A percentile compares a stretch with the other conserved stretches of the same genome.
These are phyloP conservation scores for Nakazawaea siamensis DNA, from an alignment of 805 yeast genomes.

Conservation along the genomic window DNA sequence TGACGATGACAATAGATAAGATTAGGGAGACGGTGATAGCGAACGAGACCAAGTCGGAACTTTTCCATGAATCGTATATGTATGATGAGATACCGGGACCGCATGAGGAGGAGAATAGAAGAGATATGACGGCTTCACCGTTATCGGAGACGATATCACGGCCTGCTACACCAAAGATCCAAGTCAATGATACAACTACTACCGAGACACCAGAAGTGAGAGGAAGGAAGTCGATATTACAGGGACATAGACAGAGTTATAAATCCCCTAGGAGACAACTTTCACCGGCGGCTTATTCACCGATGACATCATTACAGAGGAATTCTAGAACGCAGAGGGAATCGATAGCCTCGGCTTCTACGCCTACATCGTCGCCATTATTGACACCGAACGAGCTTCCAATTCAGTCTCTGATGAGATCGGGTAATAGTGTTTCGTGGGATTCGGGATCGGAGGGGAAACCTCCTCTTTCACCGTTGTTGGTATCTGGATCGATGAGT, in stretches of 20 bases:
- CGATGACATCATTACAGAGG: conserved; percentile 55
- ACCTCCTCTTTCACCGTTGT: conserved; percentile 73
- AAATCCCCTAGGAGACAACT: conserved; percentile 49
- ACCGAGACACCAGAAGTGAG: conserved; percentile 6
- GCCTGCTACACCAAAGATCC: conserved; percentile 18
- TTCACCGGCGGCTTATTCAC: conserved; percentile 45
- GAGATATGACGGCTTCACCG: background rate
- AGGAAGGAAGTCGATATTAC: conserved; percentile 4
- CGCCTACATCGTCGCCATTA: conserved; percentile 56
- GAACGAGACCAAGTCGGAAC: background rate
- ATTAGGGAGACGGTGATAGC: conserved; percentile 28
- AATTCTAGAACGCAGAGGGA: conserved; percentile 24
- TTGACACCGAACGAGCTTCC: conserved; percentile 36
- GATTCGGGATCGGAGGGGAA: conserved; percentile 18
- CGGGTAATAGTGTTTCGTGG: background rate
- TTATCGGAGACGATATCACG: conserved; percentile 12
- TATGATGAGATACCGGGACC: background rate
- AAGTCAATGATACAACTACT: conserved; percentile 17
- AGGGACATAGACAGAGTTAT: conserved; percentile 16
- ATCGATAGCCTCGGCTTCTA: conserved; percentile 15
- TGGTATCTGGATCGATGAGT: conserved; percentile 55
- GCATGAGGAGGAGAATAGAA: background rate
- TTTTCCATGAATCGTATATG: background rate
- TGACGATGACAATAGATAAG: conserved; percentile 52
- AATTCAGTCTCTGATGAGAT: conserved; percentile 8